Conservation (phyloP, 1,284 basidiomycete species). For the Sporisorium graminicola region DNA sequence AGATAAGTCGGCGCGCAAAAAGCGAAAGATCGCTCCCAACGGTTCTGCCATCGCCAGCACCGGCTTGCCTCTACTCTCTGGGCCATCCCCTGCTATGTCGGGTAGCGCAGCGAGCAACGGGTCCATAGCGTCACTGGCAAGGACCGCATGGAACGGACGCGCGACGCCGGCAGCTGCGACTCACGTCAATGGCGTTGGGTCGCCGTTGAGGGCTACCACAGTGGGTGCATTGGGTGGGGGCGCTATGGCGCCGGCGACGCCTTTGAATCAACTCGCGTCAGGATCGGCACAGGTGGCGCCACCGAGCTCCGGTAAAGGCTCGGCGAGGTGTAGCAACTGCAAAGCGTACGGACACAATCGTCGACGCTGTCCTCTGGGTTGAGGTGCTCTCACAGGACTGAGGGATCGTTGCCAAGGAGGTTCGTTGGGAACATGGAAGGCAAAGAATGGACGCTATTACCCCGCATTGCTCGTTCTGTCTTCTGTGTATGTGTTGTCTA, state of each 20-base stretch:
- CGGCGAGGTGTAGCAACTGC: slow-evolving; percentile 47
- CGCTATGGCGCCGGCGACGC: slow-evolving; percentile 3
- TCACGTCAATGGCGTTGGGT: slow-evolving; percentile 9
- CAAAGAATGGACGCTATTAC: background rate
- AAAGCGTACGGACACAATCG: slow-evolving; percentile 51
- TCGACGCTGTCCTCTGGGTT: slow-evolving; percentile 42
- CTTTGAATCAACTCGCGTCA: slow-evolving; percentile 4
- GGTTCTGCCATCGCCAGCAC: background rate
- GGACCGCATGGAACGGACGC: slow-evolving; percentile 18
- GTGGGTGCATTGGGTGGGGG: background rate
- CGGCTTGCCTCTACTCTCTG: background rate
- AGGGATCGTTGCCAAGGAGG: too few relatives aligned
- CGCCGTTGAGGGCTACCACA: slow-evolving; percentile 15
- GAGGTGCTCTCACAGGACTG: background rate
- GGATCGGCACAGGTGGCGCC: slow-evolving; percentile 12
- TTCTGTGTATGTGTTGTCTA: too few relatives aligned
- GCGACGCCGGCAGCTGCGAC: background rate
- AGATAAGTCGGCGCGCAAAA: slow-evolving; percentile 19
- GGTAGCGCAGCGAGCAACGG: background rate
- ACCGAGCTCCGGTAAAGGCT: slow-evolving; percentile 41
- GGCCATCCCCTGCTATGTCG: background rate
- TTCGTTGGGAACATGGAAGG: background rate
- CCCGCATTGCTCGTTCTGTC: too few relatives aligned
- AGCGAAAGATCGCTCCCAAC: slow-evolving; percentile 23
- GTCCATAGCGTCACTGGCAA: slow-evolving; percentile 13